Evolutionary conservation across 2,329 filamentous ascomycete genomes (phyloP), one percentile per base, ranked within the genome.

Genomic region (Colletotrichum sp.): DNA sequence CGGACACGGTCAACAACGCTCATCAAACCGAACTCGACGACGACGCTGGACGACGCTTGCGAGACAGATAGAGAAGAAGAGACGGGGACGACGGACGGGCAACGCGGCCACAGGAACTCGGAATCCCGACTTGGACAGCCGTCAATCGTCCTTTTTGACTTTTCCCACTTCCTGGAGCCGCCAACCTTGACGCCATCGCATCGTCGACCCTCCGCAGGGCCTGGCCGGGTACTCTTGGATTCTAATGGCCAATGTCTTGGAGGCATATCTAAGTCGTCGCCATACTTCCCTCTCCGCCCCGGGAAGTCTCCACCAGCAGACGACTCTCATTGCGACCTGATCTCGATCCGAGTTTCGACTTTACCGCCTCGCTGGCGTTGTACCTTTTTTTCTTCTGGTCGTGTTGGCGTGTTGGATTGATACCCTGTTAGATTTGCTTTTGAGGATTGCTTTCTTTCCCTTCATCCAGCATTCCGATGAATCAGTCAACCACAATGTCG

Each of bases 401-500:
- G 26, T n/a, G 14, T 62, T 63, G 30, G 72, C 38, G 52, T 34
- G 36, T 26, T 48, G 30, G 43, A 48, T 55, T 63, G 64, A 73
- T 68, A 59, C 58, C 59, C 63, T 21, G 48, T 16, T 55, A 59
- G 58, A 75, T 34, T 48, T 73, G 18, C 21, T 75, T 24, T 55
- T 38, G 69, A 69, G 48, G 36, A 72, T 64, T 32, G 28, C 4
- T 61, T 30, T 52, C 24, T 55, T 32, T 43, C 61, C 26, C 62
- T 38, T 43, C 28, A 48, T 8, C 38, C 12, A 21, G 13, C 32
- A 30, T 43, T 13, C 16, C 32, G 21, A 76, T 76, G 75, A 76
- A 76, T 30, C 67, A 72, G n/a, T 73, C 73, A 63, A 32, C 61
- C 62, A 79, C 73, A 58, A 77, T 79, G 71, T 79, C 79, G 26